Base-by-base conservation (phyloP, 2,329 filamentous ascomycete species). In the Aspergillus piperis region DNA sequence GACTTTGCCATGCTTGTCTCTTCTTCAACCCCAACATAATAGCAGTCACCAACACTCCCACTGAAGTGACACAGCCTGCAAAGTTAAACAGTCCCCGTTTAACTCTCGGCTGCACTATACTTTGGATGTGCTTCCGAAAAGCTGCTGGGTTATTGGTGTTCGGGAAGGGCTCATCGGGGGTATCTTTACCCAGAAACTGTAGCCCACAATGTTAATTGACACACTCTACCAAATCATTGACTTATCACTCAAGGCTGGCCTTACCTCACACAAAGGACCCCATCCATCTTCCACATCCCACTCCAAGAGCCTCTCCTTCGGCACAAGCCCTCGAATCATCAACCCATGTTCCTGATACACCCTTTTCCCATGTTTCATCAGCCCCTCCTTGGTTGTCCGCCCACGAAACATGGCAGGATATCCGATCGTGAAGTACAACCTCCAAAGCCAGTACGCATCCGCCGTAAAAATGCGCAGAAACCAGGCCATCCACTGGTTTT, bases 271-370 rank as follows among this genome's bases (percentile, higher is more conserved):
- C 27, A 75, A 49, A 25, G 67, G 67, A 48, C 57, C 70, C 70
- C 70, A 73, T 2, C 70, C 71, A 62, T 71, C 68, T 52, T 69
- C 66, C 7, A 71, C 70, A 6, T 52, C 57, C 70, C 68, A 73
- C 39, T 70, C 65, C n/a, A 72, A 58, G 10, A 70, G 19, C 36
- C 59, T 54, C 25, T 66, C 66, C 11, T 54, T 17, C 8, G 62
- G 48, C 3, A 68, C 57, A n/a, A 71, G 21, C 1, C 68, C 64
- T 25, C 62, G 41, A 10, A 65, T 30, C 62, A 57, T 59, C 4
- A 23, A 54, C 27, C 60, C 55, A 62, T 64, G 59, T n/a, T 59
- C 21, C 21, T 54, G 21, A 58, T 61, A 65, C 6, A 61, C 59
- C 25, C 51, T 53, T 39, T 44, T 57, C 19, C 59, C 62, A 49